A percentile compares a stretch with the other conserved stretches of the same genome.
Conservation (phyloP, 345 rosid genomes). For the Stellera chamaejasme region DNA sequence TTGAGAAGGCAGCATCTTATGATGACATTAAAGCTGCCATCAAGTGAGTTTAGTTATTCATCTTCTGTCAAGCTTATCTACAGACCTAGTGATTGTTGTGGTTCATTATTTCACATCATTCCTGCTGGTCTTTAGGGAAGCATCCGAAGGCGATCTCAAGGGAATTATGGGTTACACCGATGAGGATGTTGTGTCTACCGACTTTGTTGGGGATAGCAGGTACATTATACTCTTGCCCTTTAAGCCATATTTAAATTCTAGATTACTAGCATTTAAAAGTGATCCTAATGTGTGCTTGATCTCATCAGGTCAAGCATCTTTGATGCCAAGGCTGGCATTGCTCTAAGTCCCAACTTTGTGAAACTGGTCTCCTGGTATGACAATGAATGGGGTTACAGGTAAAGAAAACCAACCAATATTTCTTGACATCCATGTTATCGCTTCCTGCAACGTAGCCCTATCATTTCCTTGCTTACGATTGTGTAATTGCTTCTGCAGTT, state of each 20-base stretch:
- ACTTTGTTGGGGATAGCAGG: conserved; percentile 81
- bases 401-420: neutral
- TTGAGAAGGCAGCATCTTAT: conserved; percentile 63
- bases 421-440: no score
- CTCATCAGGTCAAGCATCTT: conserved; percentile 81
- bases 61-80: conserved; percentile 13
- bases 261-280: no score
- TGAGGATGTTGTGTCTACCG: conserved; percentile 83
- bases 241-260: no score
- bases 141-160: conserved; percentile 66
- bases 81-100: conserved; percentile 28
- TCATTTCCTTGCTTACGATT: neutral
- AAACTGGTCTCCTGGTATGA: conserved; percentile 84
- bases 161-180: conserved; percentile 83
- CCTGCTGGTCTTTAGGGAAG: conserved; percentile 38
- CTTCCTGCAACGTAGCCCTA: rapidly evolving
- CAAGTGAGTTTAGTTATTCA: conserved; percentile 26
- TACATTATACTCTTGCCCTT: neutral
- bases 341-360: conserved; percentile 58
- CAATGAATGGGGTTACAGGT: conserved; percentile 97
- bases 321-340: conserved; percentile 90
- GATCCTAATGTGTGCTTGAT: neutral
- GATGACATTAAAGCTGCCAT: conserved; percentile 66
- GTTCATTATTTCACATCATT: neutral
- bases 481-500: conserved; percentile 28